These are phyloP conservation scores for Nitzschia inconspicua DNA, from an alignment of 108 stramenopile genomes.

Conservation along the genomic window DNA sequence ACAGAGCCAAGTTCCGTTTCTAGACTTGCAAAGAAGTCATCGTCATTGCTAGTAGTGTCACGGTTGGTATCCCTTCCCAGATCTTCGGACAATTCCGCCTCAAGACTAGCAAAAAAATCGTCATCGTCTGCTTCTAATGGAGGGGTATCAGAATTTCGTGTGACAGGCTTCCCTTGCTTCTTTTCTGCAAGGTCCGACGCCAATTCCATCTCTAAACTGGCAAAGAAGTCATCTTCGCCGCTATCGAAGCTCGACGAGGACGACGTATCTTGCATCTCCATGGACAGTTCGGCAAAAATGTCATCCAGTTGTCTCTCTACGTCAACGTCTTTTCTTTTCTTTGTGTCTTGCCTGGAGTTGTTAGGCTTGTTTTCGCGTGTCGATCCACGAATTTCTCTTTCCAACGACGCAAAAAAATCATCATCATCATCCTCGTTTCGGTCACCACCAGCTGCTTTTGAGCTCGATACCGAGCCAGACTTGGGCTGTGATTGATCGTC, in stretches of 20 bases:
- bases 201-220: constrained; percentile 53
- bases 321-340: background rate
- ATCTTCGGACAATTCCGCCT: constrained; percentile 35
- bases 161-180: too few species aligned
- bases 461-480: background rate
- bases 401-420: constrained; percentile 34
- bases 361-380: background rate
- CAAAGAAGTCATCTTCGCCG: constrained; percentile 68
- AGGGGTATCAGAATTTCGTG: background rate
- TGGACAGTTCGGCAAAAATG: constrained; percentile 4
- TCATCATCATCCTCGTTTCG: constrained; percentile 21
- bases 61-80: constrained; percentile 33
- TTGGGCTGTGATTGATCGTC: constrained; percentile 14
- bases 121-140: constrained; percentile 20
- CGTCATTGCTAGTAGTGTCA: constrained; percentile 21
- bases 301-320: too few species aligned
- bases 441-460: background rate
- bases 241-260: background rate
- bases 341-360: background rate
- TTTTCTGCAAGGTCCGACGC: constrained; percentile 14
- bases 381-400: constrained; percentile 11
- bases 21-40: constrained; percentile 70
- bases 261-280: background rate
- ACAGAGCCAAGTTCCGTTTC: constrained; percentile 44
- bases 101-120: constrained; percentile 1